Evolutionary conservation across 805 yeast species (phyloP).

Genomic region (Candida andamanensis): DNA sequence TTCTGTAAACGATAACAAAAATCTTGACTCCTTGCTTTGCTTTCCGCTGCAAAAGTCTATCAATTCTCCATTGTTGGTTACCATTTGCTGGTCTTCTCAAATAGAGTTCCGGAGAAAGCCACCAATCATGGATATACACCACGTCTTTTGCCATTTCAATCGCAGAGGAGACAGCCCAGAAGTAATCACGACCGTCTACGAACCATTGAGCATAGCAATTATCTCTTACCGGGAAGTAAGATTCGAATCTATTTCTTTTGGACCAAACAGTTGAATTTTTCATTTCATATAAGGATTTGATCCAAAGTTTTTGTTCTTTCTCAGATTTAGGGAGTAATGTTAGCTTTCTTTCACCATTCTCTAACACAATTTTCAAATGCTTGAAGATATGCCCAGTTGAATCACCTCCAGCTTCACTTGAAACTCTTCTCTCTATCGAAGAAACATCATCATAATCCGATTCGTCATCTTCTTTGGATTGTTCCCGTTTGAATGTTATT

Average conservation of each 20-base stretch:
- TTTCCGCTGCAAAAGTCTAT: slow-evolving; percentile 77
- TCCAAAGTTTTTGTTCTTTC: slow-evolving; percentile 67
- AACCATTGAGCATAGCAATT: slow-evolving; percentile 93
- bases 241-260: slow-evolving; percentile 64
- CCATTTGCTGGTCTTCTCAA: slow-evolving; percentile 93
- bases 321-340: slow-evolving; percentile 66
- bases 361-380: slow-evolving; percentile 49
- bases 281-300: slow-evolving; percentile 67
- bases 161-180: slow-evolving; percentile 94
- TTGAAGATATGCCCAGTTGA: slow-evolving; percentile 44
- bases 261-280: slow-evolving; percentile 67
- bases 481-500: slow-evolving; percentile 45
- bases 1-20: slow-evolving; percentile 85
- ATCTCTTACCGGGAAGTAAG: slow-evolving; percentile 88
- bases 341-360: slow-evolving; percentile 74
- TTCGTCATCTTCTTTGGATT: slow-evolving; percentile 29
- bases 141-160: slow-evolving; percentile 90
- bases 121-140: slow-evolving; percentile 96
- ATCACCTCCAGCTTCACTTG: slow-evolving; percentile 17
- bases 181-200: slow-evolving; percentile 93
- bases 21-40: slow-evolving; percentile 95
- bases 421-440: slow-evolving; percentile 19
- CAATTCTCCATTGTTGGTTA: slow-evolving; percentile 90
- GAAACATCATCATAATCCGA: slow-evolving; percentile 44
- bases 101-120: slow-evolving; percentile 93